Percentiles rank a stretch among this genome's conserved stretches.
These are phyloP conservation scores for Trichoderma reesei DNA, from an alignment of 495 filamentous ascomycete species.

Conservation along the genomic window DNA sequence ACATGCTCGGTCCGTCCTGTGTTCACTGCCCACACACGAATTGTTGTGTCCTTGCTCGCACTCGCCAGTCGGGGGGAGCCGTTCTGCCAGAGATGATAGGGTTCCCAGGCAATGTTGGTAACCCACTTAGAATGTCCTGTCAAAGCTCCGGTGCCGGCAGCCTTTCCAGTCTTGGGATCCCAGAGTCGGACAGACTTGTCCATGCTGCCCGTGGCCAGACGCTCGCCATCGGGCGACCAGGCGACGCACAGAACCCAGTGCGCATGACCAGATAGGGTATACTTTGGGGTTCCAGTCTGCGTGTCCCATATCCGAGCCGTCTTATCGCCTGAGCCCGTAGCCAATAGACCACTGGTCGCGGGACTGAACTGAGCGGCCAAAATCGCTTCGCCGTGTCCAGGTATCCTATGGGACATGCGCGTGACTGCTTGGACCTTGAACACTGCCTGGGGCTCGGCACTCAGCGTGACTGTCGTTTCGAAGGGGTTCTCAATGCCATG, in stretches of 20 bases:
- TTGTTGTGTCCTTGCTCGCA: constrained; percentile 81
- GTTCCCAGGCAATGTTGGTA: constrained; percentile 82
- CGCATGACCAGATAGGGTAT: constrained; percentile 86
- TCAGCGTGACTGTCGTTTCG: constrained; percentile 54
- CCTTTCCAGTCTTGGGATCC: constrained; percentile 74
- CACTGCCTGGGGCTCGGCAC: constrained; percentile 84
- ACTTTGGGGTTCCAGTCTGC: constrained; percentile 81
- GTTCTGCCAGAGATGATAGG: constrained; percentile 72
- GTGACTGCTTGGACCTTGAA: constrained; percentile 91
- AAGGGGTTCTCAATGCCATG: constrained; percentile 41
- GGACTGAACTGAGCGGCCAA: constrained; percentile 85
- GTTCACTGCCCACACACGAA: constrained; percentile 80
- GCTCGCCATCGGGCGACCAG: constrained; percentile 74
- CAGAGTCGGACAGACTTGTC: constrained; percentile 87
- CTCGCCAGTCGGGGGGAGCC: constrained; percentile 75
- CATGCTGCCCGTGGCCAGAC: constrained; percentile 87
- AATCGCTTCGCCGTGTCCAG: constrained; percentile 88
- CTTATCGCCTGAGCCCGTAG: constrained; percentile 81
- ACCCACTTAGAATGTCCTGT: constrained; percentile 93
- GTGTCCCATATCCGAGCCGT: constrained; percentile 95
- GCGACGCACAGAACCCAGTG: constrained; percentile 84
- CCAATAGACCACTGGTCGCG: constrained; percentile 65
- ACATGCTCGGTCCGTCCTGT: constrained; percentile 68
- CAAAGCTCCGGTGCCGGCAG: constrained; percentile 58
- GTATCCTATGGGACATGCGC: constrained; percentile 77